Base-by-base conservation (phyloP, 164 flowering plant species). In the Stephania yunnanensis region DNA sequence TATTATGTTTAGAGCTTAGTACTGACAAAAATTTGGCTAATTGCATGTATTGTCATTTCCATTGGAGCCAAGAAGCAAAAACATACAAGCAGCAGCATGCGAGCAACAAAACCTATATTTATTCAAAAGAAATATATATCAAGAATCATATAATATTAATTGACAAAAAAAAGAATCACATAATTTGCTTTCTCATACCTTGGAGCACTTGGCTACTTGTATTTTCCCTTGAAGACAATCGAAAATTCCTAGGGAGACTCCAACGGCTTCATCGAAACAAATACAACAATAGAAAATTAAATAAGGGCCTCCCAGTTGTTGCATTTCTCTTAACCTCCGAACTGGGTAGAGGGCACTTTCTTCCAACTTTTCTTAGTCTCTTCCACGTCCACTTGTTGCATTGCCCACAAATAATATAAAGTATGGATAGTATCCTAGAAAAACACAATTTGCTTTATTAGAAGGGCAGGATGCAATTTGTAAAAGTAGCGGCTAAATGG, bases 271-370 rank as follows among this genome's bases (percentile, higher is more conserved):
- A 22, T 44, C 46, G 11, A 66, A 31, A 31, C 31, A 73, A 7
- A 52, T 15, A 46, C n/a, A 48, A 11, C 42, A 12, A 44, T 15
- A 12, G 15, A 4, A 55, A 6, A 50, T 50, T 85, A 95, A 20
- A 95, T 95, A 72, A 93, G 97, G 72, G 99, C 94, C 76, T 15
- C 97, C 97, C 46, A 84, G 78, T 73, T 91, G 92, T 67, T 89
- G 97, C 95, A 92, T 90, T 73, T 95, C 98, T 79, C 90, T 85
- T 29, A 95, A 80, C 89, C 85, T 90, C 99, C 99, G 93, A 72
- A 89, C 78, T 0, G 96, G 92, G 78, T 84, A 87, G 44, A 83
- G 46, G n/a, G 92, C 91, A 22, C 86, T 93, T 74, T 87, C 95
- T 52, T 89, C 93, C 17, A 84, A 82, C 74, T 92, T n/a, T n/a